Conservation (phyloP, 352 stramenopile species). For the Phytophthora citrophthora region DNA sequence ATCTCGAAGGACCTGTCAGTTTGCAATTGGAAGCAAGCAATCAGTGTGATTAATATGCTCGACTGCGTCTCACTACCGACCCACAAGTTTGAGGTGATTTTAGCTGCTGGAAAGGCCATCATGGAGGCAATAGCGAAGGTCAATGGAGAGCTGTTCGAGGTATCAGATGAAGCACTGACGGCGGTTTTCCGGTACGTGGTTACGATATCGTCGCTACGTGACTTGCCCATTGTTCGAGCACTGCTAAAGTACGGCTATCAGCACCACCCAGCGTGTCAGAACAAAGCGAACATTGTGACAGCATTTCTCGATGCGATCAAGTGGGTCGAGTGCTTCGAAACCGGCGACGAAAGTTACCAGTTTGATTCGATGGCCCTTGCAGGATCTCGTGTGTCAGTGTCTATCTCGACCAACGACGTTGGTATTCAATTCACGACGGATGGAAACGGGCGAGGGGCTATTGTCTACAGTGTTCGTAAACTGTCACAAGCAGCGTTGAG, state of each 20-base stretch:
- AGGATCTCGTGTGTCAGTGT: conserved; percentile 69
- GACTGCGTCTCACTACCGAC: conserved; percentile 83
- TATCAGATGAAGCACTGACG: conserved; percentile 65
- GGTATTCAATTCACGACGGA: conserved; percentile 87
- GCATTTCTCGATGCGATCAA: conserved; percentile 81
- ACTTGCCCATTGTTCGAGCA: conserved; percentile 54
- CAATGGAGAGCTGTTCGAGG: conserved; percentile 64
- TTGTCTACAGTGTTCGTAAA: conserved; percentile 81
- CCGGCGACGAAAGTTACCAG: conserved; percentile 36
- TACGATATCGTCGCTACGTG: conserved; percentile 64
- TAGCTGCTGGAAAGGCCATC: conserved; percentile 61
- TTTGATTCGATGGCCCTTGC: conserved; percentile 56
- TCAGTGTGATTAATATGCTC: conserved; percentile 63
- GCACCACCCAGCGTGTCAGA: conserved; percentile 76
- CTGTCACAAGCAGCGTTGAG: conserved; percentile 83
- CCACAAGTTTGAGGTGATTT: conserved; percentile 84
- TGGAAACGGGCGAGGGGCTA: conserved; percentile 73
- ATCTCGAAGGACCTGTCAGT: conserved; percentile 69
- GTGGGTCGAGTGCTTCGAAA: conserved; percentile 76
- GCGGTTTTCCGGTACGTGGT: conserved; percentile 76
- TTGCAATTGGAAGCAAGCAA: conserved; percentile 63
- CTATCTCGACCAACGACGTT: conserved; percentile 83
- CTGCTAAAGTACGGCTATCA: conserved; percentile 70
- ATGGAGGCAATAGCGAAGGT: conserved; percentile 53
- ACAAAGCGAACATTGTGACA: conserved; percentile 58